Percentiles rank a stretch among this genome's conserved stretches.
These are phyloP conservation scores for Suillus discolor DNA, from an alignment of 768 basidiomycete genomes.

Conservation along the genomic window DNA sequence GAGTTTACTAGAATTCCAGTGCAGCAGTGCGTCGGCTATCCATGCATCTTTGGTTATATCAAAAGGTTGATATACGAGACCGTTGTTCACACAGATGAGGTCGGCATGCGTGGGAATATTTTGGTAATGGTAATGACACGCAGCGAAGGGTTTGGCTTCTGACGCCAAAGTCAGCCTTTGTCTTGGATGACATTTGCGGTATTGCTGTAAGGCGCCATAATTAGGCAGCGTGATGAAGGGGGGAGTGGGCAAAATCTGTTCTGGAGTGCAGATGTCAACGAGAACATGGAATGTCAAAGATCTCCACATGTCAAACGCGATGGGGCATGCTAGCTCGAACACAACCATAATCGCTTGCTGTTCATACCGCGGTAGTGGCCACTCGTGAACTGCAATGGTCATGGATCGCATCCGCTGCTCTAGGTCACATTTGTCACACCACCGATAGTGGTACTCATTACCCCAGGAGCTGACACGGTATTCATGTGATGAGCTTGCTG, in stretches of 20 bases:
- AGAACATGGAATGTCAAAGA: conserved; percentile 41
- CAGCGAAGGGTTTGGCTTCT: conserved; percentile 23
- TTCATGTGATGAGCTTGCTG: background rate
- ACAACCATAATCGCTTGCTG: conserved; percentile 33
- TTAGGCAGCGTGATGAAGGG: conserved; percentile 19
- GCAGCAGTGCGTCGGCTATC: conserved; percentile 13
- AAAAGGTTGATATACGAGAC: conserved; percentile 34
- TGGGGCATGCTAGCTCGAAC: conserved; percentile 46
- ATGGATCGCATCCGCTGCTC: conserved; percentile 21
- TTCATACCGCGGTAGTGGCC: conserved; percentile 42
- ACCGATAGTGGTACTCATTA: background rate
- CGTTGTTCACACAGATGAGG: conserved; percentile 36
- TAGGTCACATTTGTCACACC: conserved; percentile 34
- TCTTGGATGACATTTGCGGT: conserved; percentile 18
- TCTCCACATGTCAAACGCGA: conserved; percentile 46
- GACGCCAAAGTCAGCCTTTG: conserved; percentile 27
- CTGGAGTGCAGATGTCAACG: conserved; percentile 35
- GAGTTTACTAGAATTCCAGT: background rate
- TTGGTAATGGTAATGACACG: conserved; percentile 17
- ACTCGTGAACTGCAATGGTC: conserved; percentile 43
- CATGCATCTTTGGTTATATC: conserved; percentile 26
- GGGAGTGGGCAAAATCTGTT: background rate
- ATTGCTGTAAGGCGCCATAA: conserved; percentile 18
- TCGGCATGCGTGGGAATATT: conserved; percentile 18
- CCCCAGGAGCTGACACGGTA: background rate